phyloP scores from a whole-genome alignment of 1,284 basidiomycete genomes.

The Ustilago cynodontis region DNA sequence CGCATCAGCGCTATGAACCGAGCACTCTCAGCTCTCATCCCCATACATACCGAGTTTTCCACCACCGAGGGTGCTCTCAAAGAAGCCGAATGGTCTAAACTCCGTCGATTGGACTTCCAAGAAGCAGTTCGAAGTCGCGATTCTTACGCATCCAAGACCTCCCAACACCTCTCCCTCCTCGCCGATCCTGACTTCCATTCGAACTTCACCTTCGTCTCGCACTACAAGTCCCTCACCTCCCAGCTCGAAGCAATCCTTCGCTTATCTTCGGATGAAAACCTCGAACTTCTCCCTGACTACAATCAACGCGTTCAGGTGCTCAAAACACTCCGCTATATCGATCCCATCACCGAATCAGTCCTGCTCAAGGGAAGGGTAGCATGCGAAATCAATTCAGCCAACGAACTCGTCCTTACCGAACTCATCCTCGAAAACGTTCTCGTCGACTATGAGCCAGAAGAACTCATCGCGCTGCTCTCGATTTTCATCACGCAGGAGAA shows the following conservation, averaged over 20 bases:
- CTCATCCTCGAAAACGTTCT: conserved; percentile 95
- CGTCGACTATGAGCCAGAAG: conserved; percentile 89
- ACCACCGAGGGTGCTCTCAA: neutral
- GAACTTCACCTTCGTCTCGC: conserved; percentile 82
- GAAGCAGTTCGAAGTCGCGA: conserved; percentile 80
- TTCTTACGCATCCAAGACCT: conserved; percentile 71
- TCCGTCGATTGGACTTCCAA: conserved; percentile 91
- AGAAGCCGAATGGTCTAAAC: conserved; percentile 80
- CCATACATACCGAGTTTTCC: conserved; percentile 18
- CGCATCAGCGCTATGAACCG: conserved; percentile 76
- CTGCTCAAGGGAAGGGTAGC: conserved; percentile 96
- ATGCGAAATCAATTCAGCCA: conserved; percentile 98
- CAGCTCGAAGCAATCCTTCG: conserved; percentile 75
- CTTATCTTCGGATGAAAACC: conserved; percentile 81
- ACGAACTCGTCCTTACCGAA: conserved; percentile 88
- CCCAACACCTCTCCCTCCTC: conserved; percentile 33
- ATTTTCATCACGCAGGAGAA: conserved; percentile 98
- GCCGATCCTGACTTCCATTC: conserved; percentile 75
- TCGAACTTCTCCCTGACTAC: conserved; percentile 96
- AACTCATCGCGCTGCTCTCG: conserved; percentile 95
- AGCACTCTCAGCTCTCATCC: conserved; percentile 42
- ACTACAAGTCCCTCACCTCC: conserved; percentile 79
- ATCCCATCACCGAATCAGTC: conserved; percentile 83
- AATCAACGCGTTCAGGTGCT: conserved; percentile 92
- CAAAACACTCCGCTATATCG: conserved; percentile 77